Conservation (phyloP, 345 rosid species). For the Euphorbia peplus region DNA sequence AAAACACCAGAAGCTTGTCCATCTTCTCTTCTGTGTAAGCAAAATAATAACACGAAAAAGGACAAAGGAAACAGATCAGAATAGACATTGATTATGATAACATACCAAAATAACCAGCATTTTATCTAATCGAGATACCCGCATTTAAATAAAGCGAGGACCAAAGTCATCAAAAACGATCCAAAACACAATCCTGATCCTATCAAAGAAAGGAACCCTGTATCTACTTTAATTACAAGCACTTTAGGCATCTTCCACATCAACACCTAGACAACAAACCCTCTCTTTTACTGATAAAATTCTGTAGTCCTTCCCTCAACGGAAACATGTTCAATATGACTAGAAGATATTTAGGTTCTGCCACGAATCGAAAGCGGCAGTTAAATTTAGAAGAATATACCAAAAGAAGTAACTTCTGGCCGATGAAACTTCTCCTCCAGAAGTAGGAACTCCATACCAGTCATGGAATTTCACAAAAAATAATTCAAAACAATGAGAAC, state of each 20-base stretch:
- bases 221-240: neutral
- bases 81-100: neutral
- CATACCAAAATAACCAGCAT: too few species aligned
- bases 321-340: neutral
- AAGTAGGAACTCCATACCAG: neutral
- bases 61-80: conserved; percentile 12
- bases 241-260: neutral
- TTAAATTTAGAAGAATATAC: neutral
- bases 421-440: neutral
- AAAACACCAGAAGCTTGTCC: conserved; percentile 82
- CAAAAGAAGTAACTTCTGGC: neutral
- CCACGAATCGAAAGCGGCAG: neutral
- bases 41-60: conserved; percentile 18
- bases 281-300: neutral
- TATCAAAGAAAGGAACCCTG: too few species aligned
- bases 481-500: neutral
- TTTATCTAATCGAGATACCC: too few species aligned
- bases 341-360: neutral
- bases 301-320: neutral
- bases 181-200: too few species aligned
- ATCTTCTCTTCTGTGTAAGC: conserved; percentile 56
- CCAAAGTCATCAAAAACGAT: too few species aligned
- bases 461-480: neutral
- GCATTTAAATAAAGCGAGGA: too few species aligned
- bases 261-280: too few species aligned